A percentile compares a stretch with the other conserved stretches of the same genome.
Conservation (phyloP, 2,329 filamentous ascomycete species). For the Alternaria sp. region DNA sequence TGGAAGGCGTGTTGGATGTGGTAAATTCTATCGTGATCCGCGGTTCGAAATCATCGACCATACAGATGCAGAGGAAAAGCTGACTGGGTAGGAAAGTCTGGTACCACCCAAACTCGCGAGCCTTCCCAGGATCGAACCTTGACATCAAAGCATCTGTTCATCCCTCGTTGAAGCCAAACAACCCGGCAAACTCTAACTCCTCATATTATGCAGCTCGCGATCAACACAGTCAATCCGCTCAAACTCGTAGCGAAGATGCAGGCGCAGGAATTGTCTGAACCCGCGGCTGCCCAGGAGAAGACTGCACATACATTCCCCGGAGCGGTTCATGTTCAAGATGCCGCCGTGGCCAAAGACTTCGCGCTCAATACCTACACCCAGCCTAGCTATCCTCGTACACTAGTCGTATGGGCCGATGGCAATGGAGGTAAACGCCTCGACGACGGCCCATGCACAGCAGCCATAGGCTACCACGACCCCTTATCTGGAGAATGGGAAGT, state of each 20-base stretch:
- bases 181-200: neutral
- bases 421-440: neutral
- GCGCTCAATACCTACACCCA: neutral
- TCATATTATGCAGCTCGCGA: neutral
- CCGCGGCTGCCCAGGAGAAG: neutral
- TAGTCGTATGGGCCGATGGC: neutral
- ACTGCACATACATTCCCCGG: neutral
- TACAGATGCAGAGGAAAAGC: neutral
- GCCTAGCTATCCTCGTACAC: neutral
- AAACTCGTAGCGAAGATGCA: neutral
- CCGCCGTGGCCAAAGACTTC: neutral
- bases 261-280: neutral
- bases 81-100: neutral
- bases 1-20: neutral
- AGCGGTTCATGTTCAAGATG: neutral
- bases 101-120: neutral
- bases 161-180: neutral
- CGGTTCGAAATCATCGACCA: neutral
- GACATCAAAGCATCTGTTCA: neutral
- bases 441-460: neutral
- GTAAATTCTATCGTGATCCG: neutral
- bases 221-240: neutral
- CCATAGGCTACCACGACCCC: neutral
- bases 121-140: neutral
- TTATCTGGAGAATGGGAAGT: neutral